Evolutionary conservation across 2,329 filamentous ascomycete species (phyloP), one percentile per base, ranked within the genome.

Genomic region (Chaetomiaceae sp.): DNA sequence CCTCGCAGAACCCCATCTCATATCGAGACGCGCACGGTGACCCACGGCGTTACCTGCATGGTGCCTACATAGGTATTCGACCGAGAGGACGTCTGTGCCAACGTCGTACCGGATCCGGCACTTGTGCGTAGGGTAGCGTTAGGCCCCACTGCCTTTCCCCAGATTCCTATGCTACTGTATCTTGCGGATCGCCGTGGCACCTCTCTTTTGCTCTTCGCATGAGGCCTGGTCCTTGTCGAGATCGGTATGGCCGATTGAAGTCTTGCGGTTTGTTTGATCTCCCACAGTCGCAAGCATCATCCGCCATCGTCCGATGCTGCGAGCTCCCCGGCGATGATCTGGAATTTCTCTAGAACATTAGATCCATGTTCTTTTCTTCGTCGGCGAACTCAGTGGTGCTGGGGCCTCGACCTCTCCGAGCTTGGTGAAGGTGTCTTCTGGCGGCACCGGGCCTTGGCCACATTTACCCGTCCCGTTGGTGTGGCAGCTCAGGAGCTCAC

Each of bases 241-340:
- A 49, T 49, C n/a, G 36, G 42, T 29, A 55, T 49, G 48, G 41
- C 25, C 48, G 45, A 53, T 25, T 30, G 36, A 40, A 13, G 10
- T 46, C 38, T 55, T 48, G 23, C 44, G 29, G n/a, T 21, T 41
- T 53, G 59, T 63, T 61, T 62, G 59, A 62, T 62, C 55, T 52
- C 30, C 58, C 49, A 34, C 37, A 32, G 47, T 45, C 38, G 45
- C 40, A 53, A 43, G 45, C 52, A 54, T 34, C 20, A 32, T 48
- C 36, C 14, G 8, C 45, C 34, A 20, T 57, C 40, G 46, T 53
- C 41, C 14, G 48, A 50, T 54, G 21, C 41, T 32, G 44, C 42
- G 46, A 48, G 40, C 11, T 38, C 48, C 49, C 42, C 42, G 47
- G 25, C 30, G 51, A 14, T 47, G 56, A 60, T 58, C 59, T 60